Evolutionary conservation across 345 rosid genomes (phyloP).

Genomic region (Cardamine chenopodiifolia): DNA sequence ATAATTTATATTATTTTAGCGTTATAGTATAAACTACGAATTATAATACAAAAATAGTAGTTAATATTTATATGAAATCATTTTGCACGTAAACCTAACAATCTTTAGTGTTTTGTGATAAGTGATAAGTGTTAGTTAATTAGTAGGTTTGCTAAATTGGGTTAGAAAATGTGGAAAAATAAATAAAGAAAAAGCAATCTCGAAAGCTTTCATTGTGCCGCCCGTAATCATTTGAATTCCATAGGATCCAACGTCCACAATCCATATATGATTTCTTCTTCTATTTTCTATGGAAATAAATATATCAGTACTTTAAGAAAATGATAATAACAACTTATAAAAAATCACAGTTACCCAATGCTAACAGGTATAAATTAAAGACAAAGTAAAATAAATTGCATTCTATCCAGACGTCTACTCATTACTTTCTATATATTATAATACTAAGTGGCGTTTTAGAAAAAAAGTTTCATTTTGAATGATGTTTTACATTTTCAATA

Average conservation of each 20-base stretch:
- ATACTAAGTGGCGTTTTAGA: too few species aligned
- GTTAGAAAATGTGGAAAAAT: neutral
- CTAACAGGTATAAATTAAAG: neutral
- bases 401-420: neutral
- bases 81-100: neutral
- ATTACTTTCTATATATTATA: neutral
- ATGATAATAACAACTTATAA: neutral
- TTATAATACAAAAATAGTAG: too few species aligned
- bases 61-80: neutral
- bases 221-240: too few species aligned
- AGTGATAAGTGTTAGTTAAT: neutral
- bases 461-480: neutral
- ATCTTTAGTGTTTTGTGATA: neutral
- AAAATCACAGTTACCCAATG: neutral
- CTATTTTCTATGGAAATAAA: too few species aligned
- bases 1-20: neutral
- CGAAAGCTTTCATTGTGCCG: too few species aligned
- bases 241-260: too few species aligned
- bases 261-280: too few species aligned
- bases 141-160: too few species aligned
- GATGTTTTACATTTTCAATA: neutral
- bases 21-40: too few species aligned
- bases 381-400: too few species aligned
- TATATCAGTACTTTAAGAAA: neutral
- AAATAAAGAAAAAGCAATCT: neutral